Base-by-base conservation (phyloP, 1,284 basidiomycete genomes). In the Ganoderma boninense region DNA sequence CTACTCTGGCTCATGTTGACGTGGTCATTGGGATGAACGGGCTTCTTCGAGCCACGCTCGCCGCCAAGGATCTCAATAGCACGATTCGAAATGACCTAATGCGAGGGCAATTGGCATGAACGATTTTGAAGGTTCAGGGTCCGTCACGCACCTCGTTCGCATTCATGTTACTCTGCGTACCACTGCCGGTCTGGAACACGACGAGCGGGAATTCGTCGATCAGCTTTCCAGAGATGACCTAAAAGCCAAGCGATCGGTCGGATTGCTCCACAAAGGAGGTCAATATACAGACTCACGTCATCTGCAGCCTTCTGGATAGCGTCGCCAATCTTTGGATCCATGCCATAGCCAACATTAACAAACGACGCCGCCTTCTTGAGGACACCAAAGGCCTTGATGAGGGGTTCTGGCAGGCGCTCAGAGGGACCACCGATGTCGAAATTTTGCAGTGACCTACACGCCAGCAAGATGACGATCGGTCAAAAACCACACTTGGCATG, bases 101-200 rank as follows among this genome's bases (percentile, higher is more conserved):
- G 5, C 32, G 8, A 64, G 60, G 10, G 20, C 18, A 18, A 49
- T 46, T 64, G 29, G 18, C 16, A 64, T 4, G 29, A 43, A 23
- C 18, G 32, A 14, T 64, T n/a, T 23, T 38, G 38, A 20, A 5
- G 18, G 44, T 16, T 26, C 38, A 3, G 26, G 65, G 16, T 11
- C 4, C 18, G 40, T 14, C 26, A 74, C 73, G 60, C 69, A 92
- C 94, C 90, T 99, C 98, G 83, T 99, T 99, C 72, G 91, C 95
- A 84, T 99, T 99, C 98, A 99, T 99, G 87, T 99, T 99, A 81
- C 95, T 97, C 84, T 99, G 98, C 3, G 98, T 99, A 64, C 98
- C 98, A 69, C 96, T 98, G 69, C 98, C 98, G 62, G 98, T 99
- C 85, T 99, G 98, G 90, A 98, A 99, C 63, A 99, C 97, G 68